These are phyloP conservation scores for Russula sp. DNA, from an alignment of 768 basidiomycete species.

Conservation along the genomic window DNA sequence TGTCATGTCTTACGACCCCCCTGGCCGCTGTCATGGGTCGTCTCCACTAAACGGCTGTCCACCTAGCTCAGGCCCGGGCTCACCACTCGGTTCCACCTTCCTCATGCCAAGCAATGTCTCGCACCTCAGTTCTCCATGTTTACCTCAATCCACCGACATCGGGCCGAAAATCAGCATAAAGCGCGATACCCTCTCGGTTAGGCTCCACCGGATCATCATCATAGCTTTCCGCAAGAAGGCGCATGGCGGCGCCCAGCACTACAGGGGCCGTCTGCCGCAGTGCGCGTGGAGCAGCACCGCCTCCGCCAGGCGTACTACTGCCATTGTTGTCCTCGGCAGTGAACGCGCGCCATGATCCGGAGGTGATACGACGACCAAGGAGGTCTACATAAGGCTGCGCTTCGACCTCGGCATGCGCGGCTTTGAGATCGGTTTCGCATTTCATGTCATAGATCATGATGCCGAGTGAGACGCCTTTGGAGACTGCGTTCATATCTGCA, in stretches of 20 bases:
- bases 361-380: conserved; percentile 79
- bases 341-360: conserved; percentile 84
- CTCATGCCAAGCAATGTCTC: no score
- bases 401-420: conserved; percentile 49
- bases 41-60: no score
- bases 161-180: no score
- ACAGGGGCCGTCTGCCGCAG: conserved; percentile 77
- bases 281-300: conserved; percentile 63
- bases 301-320: conserved; percentile 7
- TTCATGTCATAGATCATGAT: conserved; percentile 62
- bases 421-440: conserved; percentile 55
- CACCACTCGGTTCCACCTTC: no score
- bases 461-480: conserved; percentile 82
- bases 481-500: conserved; percentile 87
- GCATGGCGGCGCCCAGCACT: conserved; percentile 74
- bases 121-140: no score
- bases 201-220: conserved; percentile 50
- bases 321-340: conserved; percentile 41
- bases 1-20: no score
- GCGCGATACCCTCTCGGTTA: no score
- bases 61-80: no score
- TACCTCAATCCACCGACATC: no score
- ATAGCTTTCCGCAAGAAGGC: conserved; percentile 62
- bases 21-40: no score
- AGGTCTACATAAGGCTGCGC: conserved; percentile 84